Evolutionary conservation across 768 basidiomycete genomes (phyloP), one percentile per base, ranked within the genome.

Genomic region (Gymnopilus dilepis): DNA sequence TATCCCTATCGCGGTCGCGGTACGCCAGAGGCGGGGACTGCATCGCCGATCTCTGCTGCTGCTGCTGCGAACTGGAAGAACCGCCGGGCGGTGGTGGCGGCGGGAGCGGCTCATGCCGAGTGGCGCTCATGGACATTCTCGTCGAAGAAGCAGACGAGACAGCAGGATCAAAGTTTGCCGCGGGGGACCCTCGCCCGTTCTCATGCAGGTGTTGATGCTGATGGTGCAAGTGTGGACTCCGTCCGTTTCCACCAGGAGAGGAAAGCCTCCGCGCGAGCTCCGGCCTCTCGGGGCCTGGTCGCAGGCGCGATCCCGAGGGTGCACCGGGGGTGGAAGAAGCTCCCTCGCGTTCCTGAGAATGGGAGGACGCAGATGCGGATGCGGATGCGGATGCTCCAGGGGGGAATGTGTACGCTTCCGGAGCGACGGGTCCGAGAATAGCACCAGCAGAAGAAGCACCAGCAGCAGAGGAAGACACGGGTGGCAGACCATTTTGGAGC

Each of bases 81-180:
- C 11, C 34, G 8, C 34, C 37, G 41, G 17, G 31, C 2, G 69
- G 5, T 9, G 69, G 60, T 31, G 70, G 70, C n/a, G 76, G 70
- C 6, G 71, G 52, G 21, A 76, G 75, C 24, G 82, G 77, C 37
- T 88, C 86, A 55, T 84, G 69, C 40, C 86, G 80, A 37, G 74
- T 76, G 12, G 82, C 79, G 21, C 84, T 81, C 40, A 83, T 71
- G 0, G 86, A 85, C 26, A 81, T 28, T 48, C 73, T 15, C 84
- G 78, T 47, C 84, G 72, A 24, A 17, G 81, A 69, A n/a, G n/a
- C n/a, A n/a, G n/a, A n/a, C n/a, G n/a, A n/a, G n/a, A n/a, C n/a
- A n/a, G n/a, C n/a, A n/a, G n/a, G n/a, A 55, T 87, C 84, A 60
- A 81, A 80, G 6, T 85, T 79, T 17, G 78, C n/a, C n/a, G n/a